Evolutionary conservation across 495 filamentous ascomycete species (phyloP), one percentile per base, ranked within the genome.

Genomic region (Beverwykella pulmonaria): DNA sequence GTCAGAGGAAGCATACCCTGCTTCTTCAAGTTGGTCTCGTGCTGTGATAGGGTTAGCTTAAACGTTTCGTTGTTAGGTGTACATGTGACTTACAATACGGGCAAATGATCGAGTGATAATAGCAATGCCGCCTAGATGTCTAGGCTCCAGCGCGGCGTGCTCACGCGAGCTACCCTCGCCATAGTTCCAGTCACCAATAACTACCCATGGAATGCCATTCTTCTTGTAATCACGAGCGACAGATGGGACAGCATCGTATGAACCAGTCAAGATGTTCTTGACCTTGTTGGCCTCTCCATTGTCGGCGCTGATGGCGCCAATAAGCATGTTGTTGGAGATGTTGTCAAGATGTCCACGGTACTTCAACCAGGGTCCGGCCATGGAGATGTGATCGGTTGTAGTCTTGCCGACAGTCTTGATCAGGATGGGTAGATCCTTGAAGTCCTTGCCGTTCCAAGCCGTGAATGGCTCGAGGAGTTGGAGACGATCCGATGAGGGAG

Each of bases 11-110:
- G 91, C 92, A 98, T 94, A 82, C 94, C 94, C 86, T 98, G 94
- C 88, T 98, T 98, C 91, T 98, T 98, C 82, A 98, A 81, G 86
- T 98, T 98, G 82, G 94, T 98, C 84, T 98, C 94, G 86, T 98
- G 94, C 78, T 82, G 63, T 63, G 27, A 10, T 47, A 20, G 34
- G 9, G 64, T 71, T 68, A 75, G 66, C 48, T 47, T 47, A 34
- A 8, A 26, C 17, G 39, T 41, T 29, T 5, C 17, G 22, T 1
- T 41, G 1, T 41, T 1, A 63, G 4, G 19, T 12, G 15, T 14
- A 61, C 7, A 61, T 26, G 25, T 49, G 20, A 81, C 81, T 78
- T 74, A 82, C 81, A 76, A 98, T 98, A 90, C 94, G 95, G 74
- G 94, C 94, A 78, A 98, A 98, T 73, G 86, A 90, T 75, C 91